phyloP scores from a whole-genome alignment of 257 asterid genomes.

The Ligustrum vulgare region DNA sequence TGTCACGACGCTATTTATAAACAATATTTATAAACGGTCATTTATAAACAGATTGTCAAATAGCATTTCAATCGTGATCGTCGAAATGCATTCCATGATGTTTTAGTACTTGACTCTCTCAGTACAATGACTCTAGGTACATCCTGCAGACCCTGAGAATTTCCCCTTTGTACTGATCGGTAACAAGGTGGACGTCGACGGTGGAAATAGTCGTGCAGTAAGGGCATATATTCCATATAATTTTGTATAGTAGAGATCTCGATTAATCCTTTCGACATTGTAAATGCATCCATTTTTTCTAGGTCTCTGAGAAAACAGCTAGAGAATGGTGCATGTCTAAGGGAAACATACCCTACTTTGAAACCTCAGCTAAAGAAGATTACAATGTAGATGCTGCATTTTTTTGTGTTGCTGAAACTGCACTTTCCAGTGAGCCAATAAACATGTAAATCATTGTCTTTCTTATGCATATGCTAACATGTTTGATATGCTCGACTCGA shows the following conservation, averaged over 20 bases:
- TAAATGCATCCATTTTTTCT: background rate
- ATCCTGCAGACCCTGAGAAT: slow-evolving; percentile 56
- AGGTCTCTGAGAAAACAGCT: slow-evolving; percentile 70
- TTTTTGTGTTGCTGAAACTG: slow-evolving; percentile 52
- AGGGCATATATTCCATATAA: background rate
- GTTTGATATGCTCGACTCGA: background rate
- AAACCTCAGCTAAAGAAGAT: slow-evolving; percentile 86
- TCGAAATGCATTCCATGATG: background rate
- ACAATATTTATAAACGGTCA: too few relatives aligned
- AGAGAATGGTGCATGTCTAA: slow-evolving; percentile 68
- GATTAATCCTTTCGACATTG: background rate
- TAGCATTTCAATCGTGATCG: background rate
- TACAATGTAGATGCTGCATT: slow-evolving; percentile 71
- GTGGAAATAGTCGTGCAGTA: slow-evolving; percentile 71
- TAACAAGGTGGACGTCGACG: slow-evolving; percentile 73
- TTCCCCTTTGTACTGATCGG: slow-evolving; percentile 88
- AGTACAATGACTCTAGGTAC: slow-evolving; percentile 42
- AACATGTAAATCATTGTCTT: slow-evolving; percentile 39
- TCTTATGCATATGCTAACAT: background rate
- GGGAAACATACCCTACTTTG: slow-evolving; percentile 79
- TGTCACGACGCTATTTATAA: too few relatives aligned
- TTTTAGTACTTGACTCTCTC: background rate
- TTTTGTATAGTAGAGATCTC: background rate
- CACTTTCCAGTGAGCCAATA: slow-evolving; percentile 51
- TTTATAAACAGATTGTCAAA: too few relatives aligned